phyloP scores from a whole-genome alignment of 2,329 filamentous ascomycete genomes.

The Aaosphaeria pasadenensis region DNA sequence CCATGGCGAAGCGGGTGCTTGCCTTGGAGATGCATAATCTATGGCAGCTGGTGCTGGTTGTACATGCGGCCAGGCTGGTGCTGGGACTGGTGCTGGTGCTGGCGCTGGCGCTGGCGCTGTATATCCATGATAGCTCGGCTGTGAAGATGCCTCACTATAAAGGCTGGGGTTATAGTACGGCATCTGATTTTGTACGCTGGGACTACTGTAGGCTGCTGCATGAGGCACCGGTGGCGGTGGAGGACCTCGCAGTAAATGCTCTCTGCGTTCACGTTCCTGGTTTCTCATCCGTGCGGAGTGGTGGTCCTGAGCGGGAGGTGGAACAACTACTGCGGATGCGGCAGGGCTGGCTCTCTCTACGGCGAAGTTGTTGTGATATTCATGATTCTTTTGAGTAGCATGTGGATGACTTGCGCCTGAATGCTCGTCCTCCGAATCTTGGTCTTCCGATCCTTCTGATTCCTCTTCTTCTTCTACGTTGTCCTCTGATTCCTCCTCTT shows the following conservation, averaged over 20 bases:
- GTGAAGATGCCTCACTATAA: no score
- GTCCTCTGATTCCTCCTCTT: slow-evolving; percentile 16
- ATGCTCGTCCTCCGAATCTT: not conserved
- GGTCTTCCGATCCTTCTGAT: not conserved
- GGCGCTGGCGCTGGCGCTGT: no score
- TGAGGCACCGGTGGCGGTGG: slow-evolving; percentile 16
- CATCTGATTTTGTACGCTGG: no score
- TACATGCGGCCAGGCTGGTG: slow-evolving; percentile 17
- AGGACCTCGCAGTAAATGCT: slow-evolving; percentile 34
- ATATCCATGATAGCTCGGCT: no score
- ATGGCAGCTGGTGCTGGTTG: slow-evolving; percentile 21
- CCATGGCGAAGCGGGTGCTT: slow-evolving; percentile 15
- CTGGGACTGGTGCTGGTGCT: not conserved
- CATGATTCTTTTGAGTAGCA: no score
- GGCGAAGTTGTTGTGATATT: slow-evolving; percentile 2
- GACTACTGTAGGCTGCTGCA: no score
- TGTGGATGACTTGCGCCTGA: no score
- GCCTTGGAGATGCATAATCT: slow-evolving; percentile 18
- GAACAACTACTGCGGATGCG: slow-evolving; percentile 16
- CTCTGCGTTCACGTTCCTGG: slow-evolving; percentile 31
- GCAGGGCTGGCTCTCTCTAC: slow-evolving; percentile 16
- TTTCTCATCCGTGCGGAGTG: slow-evolving; percentile 24
- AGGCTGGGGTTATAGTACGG: no score
- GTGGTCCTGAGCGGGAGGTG: slow-evolving; percentile 21
- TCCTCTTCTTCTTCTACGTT: slow-evolving; percentile 4